These are phyloP conservation scores for Cryoendolithus antarcticus DNA, from an alignment of 2,329 filamentous ascomycete species.

Conservation along the genomic window DNA sequence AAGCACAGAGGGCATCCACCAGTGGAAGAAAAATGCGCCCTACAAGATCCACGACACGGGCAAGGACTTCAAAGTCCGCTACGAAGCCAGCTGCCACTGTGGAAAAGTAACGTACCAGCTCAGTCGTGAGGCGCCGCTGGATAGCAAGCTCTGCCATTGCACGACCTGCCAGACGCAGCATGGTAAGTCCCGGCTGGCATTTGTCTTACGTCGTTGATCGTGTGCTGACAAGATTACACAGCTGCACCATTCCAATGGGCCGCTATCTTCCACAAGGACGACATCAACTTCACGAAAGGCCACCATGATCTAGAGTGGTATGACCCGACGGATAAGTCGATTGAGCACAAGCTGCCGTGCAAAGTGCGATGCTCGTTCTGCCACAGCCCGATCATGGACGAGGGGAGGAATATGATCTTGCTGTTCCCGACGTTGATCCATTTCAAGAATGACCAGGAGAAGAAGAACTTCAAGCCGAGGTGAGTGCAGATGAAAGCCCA, in stretches of 20 bases:
- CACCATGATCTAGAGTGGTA: conserved; percentile 50
- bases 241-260: conserved; percentile 84
- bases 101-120: conserved; percentile 60
- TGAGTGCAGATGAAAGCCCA: conserved; percentile 22
- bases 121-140: conserved; percentile 54
- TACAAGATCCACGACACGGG: conserved; percentile 43
- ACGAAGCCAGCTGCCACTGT: conserved; percentile 61
- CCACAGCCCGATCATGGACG: conserved; percentile 73
- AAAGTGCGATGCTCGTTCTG: conserved; percentile 70
- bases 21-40: conserved; percentile 50
- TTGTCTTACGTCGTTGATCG: neutral
- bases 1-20: conserved; percentile 19
- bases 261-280: conserved; percentile 71
- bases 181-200: conserved; percentile 32
- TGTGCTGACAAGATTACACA: too few species aligned
- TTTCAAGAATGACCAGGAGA: conserved; percentile 45
- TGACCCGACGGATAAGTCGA: conserved; percentile 49
- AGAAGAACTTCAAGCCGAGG: conserved; percentile 52
- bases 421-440: conserved; percentile 65
- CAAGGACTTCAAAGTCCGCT: conserved; percentile 43
- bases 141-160: conserved; percentile 75
- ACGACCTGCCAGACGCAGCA: conserved; percentile 68
- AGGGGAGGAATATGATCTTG: conserved; percentile 72
- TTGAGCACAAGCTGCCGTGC: conserved; percentile 60
- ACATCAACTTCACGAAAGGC: conserved; percentile 56